Evolutionary conservation across 1,284 basidiomycete genomes (phyloP).

Genomic region (Taiwanofungus camphoratus): DNA sequence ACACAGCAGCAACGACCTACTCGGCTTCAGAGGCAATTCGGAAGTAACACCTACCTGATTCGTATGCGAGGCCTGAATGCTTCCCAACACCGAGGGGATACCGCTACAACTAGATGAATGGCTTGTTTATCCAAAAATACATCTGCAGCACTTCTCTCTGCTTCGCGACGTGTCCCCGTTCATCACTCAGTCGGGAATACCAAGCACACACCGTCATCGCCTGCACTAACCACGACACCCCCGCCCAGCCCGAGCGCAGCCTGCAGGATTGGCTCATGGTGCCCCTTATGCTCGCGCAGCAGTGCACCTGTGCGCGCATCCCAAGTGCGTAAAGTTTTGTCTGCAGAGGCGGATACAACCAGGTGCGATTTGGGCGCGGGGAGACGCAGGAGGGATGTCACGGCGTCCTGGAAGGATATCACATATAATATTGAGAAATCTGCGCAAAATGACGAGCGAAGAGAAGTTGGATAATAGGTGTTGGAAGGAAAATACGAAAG

Average conservation of each 20-base stretch:
- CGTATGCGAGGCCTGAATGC: no score
- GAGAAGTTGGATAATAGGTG: neutral
- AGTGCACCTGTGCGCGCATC: conserved; percentile 83
- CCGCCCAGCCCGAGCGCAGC: conserved; percentile 69
- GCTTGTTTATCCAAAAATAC: conserved; percentile 2
- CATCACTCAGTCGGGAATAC: conserved; percentile 64
- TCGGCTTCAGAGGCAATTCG: no score
- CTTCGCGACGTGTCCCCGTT: neutral
- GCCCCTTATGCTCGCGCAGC: conserved; percentile 79
- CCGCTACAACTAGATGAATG: conserved; percentile 4
- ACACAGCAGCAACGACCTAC: no score
- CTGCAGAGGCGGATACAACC: conserved; percentile 80
- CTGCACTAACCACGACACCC: conserved; percentile 72
- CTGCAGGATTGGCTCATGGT: conserved; percentile 75
- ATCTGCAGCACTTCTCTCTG: conserved; percentile 2
- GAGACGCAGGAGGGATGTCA: conserved; percentile 76
- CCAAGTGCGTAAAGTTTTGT: conserved; percentile 87
- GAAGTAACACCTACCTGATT: no score
- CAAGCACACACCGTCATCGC: conserved; percentile 81
- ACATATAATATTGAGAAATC: no score
- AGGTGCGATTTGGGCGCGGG: conserved; percentile 71
- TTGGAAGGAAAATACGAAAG: neutral
- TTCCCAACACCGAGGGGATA: no score
- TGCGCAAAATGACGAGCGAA: neutral
- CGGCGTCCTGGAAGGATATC: conserved; percentile 60